Conservation (phyloP, 2,329 filamentous ascomycete species). For the Ceratocystis huliohia region DNA sequence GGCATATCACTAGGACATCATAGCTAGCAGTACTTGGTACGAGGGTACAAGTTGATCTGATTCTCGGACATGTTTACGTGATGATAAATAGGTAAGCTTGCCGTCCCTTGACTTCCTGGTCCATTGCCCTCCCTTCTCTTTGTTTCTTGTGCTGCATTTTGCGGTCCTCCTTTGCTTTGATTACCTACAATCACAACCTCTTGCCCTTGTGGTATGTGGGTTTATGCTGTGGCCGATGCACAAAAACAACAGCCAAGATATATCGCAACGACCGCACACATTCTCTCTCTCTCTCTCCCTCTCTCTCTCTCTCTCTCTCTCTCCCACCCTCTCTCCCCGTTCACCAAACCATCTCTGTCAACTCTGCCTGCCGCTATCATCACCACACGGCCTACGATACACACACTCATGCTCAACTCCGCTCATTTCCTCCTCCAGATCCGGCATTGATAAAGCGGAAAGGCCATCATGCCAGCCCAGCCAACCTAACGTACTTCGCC, state of each 20-base stretch:
- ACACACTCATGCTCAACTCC: too few relatives aligned
- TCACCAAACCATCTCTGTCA: too few relatives aligned
- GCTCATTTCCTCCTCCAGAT: too few relatives aligned
- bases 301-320: neutral
- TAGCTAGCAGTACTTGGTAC: neutral
- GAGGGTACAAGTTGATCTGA: too few relatives aligned
- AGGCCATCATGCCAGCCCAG: too few relatives aligned
- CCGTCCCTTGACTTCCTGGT: neutral
- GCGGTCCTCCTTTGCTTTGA: neutral
- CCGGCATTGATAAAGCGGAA: too few relatives aligned
- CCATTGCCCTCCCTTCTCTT: neutral
- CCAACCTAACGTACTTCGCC: too few relatives aligned
- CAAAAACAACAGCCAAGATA: too few relatives aligned
- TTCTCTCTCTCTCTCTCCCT: neutral
- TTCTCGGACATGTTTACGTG: too few relatives aligned
- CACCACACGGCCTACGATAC: too few relatives aligned
- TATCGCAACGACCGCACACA: neutral
- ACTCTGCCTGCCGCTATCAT: too few relatives aligned
- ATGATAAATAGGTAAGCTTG: neutral
- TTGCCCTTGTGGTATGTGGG: neutral
- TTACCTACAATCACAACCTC: neutral
- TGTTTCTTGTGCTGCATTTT: neutral
- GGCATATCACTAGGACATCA: neutral
- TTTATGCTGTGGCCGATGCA: too few relatives aligned
- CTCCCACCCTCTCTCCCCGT: neutral